These are phyloP conservation scores for Polychytrium aggregatum DNA, from an alignment of 192 early-diverging fungal species.

Conservation along the genomic window DNA sequence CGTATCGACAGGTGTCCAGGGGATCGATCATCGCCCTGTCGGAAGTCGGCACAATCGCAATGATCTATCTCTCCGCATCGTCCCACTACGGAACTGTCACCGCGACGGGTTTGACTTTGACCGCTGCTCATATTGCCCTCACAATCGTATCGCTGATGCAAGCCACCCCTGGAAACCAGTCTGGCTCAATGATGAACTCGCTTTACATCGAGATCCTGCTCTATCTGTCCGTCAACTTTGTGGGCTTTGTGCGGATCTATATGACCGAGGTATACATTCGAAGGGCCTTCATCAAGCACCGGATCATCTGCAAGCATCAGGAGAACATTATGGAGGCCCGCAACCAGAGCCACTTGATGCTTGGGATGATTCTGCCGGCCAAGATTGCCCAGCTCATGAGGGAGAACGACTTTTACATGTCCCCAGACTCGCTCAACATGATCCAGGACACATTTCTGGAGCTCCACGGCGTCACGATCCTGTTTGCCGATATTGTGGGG, in stretches of 20 bases:
- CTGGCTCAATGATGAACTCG: too few species aligned
- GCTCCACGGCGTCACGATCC: conserved; percentile 16
- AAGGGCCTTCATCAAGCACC: conserved; percentile 11
- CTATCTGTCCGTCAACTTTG: conserved; percentile 4
- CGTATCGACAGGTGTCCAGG: too few species aligned
- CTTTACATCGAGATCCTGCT: too few species aligned
- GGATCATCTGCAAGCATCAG: conserved; percentile 12
- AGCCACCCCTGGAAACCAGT: too few species aligned
- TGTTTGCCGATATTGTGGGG: conserved; percentile 30
- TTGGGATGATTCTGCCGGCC: conserved; percentile 20
- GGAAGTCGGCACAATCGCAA: too few species aligned
- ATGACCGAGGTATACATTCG: conserved; percentile 11
- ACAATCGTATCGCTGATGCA: too few species aligned
- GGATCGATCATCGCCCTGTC: too few species aligned
- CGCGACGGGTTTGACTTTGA: too few species aligned
- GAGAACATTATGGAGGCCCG: conserved; percentile 8
- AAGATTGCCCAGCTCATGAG: conserved; percentile 15
- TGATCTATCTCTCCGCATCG: too few species aligned
- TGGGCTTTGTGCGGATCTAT: conserved; percentile 10
- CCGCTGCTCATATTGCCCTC: too few species aligned
- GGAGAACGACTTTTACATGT: conserved; percentile 8
- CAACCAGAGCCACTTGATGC: conserved; percentile 16
- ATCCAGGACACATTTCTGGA: conserved; percentile 18
- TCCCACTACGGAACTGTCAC: too few species aligned
- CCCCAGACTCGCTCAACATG: conserved; percentile 4